Evolutionary conservation across 2,329 filamentous ascomycete genomes (phyloP).

Genomic region (Curvularia lunata): DNA sequence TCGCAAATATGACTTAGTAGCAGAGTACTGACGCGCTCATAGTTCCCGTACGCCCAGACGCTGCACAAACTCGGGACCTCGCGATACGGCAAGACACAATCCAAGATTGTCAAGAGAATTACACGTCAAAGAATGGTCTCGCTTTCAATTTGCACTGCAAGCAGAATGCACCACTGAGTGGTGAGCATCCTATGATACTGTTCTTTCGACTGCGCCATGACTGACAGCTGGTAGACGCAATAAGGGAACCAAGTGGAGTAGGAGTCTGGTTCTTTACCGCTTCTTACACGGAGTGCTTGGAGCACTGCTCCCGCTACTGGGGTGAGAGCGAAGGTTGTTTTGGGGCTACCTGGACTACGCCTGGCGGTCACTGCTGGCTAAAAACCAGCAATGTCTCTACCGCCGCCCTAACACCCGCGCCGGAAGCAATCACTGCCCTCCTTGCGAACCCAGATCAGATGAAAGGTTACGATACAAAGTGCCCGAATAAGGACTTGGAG

Average conservation of each 20-base stretch:
- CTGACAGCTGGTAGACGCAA: conserved; percentile 28
- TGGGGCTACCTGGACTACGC: conserved; percentile 34
- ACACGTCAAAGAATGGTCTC: conserved; percentile 38
- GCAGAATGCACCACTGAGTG: conserved; percentile 37
- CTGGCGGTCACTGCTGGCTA: conserved; percentile 35
- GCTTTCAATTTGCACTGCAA: conserved; percentile 42
- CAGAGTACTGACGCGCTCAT: conserved; percentile 15
- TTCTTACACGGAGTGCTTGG: conserved; percentile 38
- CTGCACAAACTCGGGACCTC: conserved; percentile 19
- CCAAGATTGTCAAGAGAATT: conserved; percentile 27
- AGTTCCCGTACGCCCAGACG: conserved; percentile 29
- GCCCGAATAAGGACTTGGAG: conserved; percentile 32
- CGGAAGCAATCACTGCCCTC: conserved; percentile 27
- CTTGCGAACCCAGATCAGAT: conserved; percentile 31
- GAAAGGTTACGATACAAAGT: conserved; percentile 26
- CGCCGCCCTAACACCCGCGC: conserved; percentile 11
- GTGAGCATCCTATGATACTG: conserved; percentile 15
- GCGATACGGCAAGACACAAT: conserved; percentile 20
- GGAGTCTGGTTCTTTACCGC: conserved; percentile 20
- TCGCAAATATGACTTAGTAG: not conserved
- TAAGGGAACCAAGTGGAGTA: not conserved
- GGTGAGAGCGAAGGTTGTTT: conserved; percentile 41
- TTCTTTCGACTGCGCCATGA: not conserved
- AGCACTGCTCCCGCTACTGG: conserved; percentile 42
- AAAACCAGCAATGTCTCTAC: conserved; percentile 33